Conservation (phyloP, 495 filamentous ascomycete genomes). For the Aspergillus carlsbadensis region DNA sequence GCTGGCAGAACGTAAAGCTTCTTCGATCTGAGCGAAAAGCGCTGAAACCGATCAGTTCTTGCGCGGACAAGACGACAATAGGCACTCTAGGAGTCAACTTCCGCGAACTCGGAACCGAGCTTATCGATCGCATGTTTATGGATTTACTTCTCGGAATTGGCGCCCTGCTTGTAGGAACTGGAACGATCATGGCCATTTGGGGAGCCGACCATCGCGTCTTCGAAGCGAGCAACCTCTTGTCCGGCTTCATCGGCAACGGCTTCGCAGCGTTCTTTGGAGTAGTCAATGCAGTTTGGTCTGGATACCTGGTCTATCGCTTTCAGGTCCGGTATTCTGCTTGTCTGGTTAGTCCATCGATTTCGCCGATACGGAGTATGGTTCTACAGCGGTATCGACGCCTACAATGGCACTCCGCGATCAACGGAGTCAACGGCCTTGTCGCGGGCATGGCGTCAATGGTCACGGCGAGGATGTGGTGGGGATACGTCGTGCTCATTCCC, state of each 20-base stretch:
- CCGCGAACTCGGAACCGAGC: constrained; percentile 38
- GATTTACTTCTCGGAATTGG: constrained; percentile 46
- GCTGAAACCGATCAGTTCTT: background rate
- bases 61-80: constrained; percentile 17
- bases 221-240: constrained; percentile 46
- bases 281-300: constrained; percentile 47
- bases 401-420: constrained; percentile 40
- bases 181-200: constrained; percentile 51
- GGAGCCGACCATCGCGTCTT: constrained; percentile 42
- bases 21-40: constrained; percentile 35
- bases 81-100: constrained; percentile 3
- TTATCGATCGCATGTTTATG: constrained; percentile 45
- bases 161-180: constrained; percentile 45
- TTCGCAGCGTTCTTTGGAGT: constrained; percentile 21
- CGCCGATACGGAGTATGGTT: constrained; percentile 18
- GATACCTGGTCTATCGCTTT: constrained; percentile 37
- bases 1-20: constrained; percentile 42
- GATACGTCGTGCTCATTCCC: constrained; percentile 47
- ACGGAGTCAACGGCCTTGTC: constrained; percentile 42
- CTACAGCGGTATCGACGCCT: constrained; percentile 35
- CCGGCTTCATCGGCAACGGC: constrained; percentile 35
- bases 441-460: constrained; percentile 51
- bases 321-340: constrained; percentile 24
- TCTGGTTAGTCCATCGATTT: background rate
- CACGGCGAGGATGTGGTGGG: constrained; percentile 49